Conservation (phyloP, 116 monocot species). For the Dioscorea cayenensis region DNA sequence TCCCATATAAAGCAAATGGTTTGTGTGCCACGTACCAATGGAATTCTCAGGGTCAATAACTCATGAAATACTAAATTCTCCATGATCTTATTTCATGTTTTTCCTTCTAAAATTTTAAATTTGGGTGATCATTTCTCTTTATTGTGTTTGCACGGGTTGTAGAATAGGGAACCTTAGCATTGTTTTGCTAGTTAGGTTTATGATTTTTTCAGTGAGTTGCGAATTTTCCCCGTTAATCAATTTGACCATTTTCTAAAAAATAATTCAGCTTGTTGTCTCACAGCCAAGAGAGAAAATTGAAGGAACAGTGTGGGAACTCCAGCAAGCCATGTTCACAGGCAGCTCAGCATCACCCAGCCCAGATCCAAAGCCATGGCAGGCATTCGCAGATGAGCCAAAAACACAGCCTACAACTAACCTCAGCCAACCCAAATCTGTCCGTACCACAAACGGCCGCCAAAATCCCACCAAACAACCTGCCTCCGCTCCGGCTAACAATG, state of each 20-base stretch:
- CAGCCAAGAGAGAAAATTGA: constrained; percentile 67
- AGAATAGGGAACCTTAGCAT: too few species aligned
- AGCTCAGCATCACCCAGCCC: constrained; percentile 17
- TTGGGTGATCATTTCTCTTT: too few species aligned
- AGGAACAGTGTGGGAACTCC: constrained; percentile 51
- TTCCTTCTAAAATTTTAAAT: too few species aligned
- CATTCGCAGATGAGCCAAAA: constrained; percentile 53
- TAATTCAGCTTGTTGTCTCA: neutral
- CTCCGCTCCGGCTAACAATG: constrained; percentile 5
- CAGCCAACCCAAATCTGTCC: constrained; percentile 42
- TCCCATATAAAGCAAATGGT: too few species aligned
- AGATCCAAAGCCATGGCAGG: constrained; percentile 57
- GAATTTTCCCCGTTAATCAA: neutral
- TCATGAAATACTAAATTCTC: too few species aligned
- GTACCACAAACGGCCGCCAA: constrained; percentile 30
- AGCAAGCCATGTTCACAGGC: constrained; percentile 32
- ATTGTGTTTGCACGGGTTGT: too few species aligned
- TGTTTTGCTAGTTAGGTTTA: too few species aligned
- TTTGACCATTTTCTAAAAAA: neutral
- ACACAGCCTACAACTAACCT: constrained; percentile 15
- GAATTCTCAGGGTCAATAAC: too few species aligned
- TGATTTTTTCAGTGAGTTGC: too few species aligned
- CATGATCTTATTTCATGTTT: too few species aligned
- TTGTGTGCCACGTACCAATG: too few species aligned
- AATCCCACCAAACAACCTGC: constrained; percentile 9